Conservation (phyloP, 164 flowering plant genomes). For the Stephania yunnanensis region DNA sequence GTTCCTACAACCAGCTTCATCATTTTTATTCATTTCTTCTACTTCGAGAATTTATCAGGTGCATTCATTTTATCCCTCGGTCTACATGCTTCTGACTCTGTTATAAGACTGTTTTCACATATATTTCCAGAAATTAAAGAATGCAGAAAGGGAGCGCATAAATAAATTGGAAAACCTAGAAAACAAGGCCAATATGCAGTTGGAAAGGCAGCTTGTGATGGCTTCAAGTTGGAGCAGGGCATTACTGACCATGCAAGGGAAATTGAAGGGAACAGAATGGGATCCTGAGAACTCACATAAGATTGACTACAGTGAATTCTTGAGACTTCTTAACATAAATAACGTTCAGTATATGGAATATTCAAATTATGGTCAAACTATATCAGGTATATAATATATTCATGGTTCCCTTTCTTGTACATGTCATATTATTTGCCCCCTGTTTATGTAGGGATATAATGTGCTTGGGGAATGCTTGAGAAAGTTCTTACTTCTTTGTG, state of each 20-base stretch:
- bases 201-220: slow-evolving; percentile 88
- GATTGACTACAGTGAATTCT: slow-evolving; percentile 79
- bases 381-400: slow-evolving; percentile 28
- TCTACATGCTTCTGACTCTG: not conserved
- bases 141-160: slow-evolving; percentile 66
- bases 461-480: not conserved
- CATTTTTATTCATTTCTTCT: not conserved
- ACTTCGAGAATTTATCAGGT: not conserved
- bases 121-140: slow-evolving; percentile 55
- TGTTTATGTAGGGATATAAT: not conserved
- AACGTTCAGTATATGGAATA: slow-evolving; percentile 89
- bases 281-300: slow-evolving; percentile 80
- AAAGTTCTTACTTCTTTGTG: not conserved
- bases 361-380: slow-evolving; percentile 80
- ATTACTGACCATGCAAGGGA: slow-evolving; percentile 65
- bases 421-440: not conserved
- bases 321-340: slow-evolving; percentile 65
- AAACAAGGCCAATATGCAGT: slow-evolving; percentile 66
- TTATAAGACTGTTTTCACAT: not conserved
- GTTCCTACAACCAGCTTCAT: not conserved
- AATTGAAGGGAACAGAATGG: slow-evolving; percentile 88
- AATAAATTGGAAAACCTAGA: slow-evolving; percentile 66
- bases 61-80: not conserved
- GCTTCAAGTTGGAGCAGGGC: slow-evolving; percentile 87
- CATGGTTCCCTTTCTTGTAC: not conserved